Conservation (phyloP, 176 grass and related monocot genomes). For the Stipa capillata region DNA sequence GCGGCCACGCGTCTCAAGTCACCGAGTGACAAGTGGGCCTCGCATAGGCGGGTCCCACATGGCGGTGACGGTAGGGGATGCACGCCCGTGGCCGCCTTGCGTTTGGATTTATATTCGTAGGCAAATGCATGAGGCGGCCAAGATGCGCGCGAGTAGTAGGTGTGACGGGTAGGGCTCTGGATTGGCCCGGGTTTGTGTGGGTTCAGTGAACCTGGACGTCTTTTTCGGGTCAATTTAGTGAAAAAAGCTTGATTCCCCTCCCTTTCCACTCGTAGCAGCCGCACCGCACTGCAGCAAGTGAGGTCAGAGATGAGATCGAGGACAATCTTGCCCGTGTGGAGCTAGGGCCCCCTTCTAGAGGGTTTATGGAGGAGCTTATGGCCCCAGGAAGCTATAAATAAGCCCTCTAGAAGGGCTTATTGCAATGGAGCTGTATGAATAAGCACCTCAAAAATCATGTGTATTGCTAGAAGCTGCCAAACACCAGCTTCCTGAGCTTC, state of each 20-base stretch:
- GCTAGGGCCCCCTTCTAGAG: no score
- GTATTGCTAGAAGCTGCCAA: no score
- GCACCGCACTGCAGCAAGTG: neutral
- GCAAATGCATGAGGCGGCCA: neutral
- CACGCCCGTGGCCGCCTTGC: neutral
- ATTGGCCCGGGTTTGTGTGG: neutral
- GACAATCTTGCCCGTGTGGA: neutral
- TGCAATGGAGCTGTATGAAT: no score
- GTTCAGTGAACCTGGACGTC: slow-evolving; percentile 49
- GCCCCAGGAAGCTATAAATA: no score
- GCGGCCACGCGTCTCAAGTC: neutral
- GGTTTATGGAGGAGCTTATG: no score
- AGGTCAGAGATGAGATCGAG: slow-evolving; percentile 41
- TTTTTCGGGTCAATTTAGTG: slow-evolving; percentile 4
- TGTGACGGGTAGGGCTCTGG: neutral
- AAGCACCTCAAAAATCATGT: no score
- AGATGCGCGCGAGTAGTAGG: slow-evolving; percentile 14
- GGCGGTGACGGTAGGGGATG: accelerated
- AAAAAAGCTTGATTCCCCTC: slow-evolving; percentile 14
- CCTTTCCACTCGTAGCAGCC: neutral
- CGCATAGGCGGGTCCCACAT: accelerated
- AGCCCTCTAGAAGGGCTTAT: no score
- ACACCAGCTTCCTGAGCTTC: no score
- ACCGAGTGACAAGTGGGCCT: neutral
- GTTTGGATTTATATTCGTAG: neutral